Conservation (phyloP, 768 basidiomycete species). For the button mushroom (Agaricus bisporus) region DNA sequence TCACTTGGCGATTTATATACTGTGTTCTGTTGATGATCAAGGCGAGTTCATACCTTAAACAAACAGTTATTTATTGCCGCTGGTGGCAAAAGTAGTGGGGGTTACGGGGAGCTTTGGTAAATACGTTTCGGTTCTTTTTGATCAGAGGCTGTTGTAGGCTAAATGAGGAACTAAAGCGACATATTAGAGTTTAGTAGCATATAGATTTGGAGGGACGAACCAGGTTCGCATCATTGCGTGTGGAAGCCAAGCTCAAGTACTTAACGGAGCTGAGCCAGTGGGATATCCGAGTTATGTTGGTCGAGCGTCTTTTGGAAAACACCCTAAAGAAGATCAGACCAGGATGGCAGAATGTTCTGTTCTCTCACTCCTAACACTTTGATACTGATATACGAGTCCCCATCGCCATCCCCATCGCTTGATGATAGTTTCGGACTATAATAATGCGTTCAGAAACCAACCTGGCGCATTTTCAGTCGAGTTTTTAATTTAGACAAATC, state of each 20-base stretch:
- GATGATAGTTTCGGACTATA: background rate
- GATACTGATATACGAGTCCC: background rate
- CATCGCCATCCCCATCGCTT: background rate
- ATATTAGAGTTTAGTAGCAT: conserved; percentile 6
- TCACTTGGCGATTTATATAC: conserved; percentile 3
- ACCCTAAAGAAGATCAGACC: conserved; percentile 5
- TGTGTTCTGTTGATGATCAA: conserved; percentile 21
- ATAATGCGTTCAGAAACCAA: background rate
- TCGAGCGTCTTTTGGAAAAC: background rate
- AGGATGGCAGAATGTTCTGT: conserved; percentile 1
- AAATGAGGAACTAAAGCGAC: background rate
- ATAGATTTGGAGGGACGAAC: background rate
- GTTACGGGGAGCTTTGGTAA: conserved; percentile 6
- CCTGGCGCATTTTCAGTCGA: background rate
- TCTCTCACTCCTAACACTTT: background rate
- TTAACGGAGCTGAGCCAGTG: background rate
- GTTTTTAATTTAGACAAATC: background rate
- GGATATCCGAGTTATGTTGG: background rate
- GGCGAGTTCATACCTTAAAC: conserved; percentile 21
- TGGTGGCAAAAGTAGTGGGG: conserved; percentile 2
- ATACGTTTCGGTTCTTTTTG: conserved; percentile 4
- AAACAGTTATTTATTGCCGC: conserved; percentile 4
- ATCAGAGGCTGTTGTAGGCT: conserved; percentile 7
- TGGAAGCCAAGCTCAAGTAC: background rate
- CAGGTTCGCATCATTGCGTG: conserved; percentile 3